Evolutionary conservation across 768 basidiomycete genomes (phyloP).

Genomic region (Suillus placidus): DNA sequence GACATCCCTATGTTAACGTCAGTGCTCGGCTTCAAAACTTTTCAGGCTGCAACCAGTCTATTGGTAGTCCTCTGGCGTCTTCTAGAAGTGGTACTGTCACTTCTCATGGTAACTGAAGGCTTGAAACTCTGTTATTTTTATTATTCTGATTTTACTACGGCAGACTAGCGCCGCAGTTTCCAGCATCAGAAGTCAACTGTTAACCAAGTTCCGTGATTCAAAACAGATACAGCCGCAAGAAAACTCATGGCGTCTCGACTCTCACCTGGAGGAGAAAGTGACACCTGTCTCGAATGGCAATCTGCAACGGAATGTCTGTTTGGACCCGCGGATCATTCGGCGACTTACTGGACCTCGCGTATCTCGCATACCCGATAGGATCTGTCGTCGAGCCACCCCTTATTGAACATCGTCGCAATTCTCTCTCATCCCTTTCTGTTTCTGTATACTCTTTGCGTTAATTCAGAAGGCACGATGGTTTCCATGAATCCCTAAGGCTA

Average conservation of each 20-base stretch:
- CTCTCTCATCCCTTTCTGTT: not conserved
- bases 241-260: not conserved
- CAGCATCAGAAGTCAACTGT: constrained; percentile 30
- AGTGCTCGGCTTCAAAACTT: constrained; percentile 28
- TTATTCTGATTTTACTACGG: not conserved
- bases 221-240: not conserved
- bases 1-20: not conserved
- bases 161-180: constrained; percentile 42
- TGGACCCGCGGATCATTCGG: constrained; percentile 14
- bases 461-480: not conserved
- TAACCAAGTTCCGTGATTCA: constrained; percentile 12
- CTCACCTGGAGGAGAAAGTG: not conserved
- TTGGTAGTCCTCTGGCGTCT: constrained; percentile 34
- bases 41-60: constrained; percentile 29
- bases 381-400: constrained; percentile 33
- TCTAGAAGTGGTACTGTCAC: constrained; percentile 38
- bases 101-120: constrained; percentile 42
- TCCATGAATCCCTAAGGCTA: not conserved
- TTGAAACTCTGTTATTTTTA: constrained; percentile 4
- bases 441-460: not conserved
- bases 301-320: not conserved
- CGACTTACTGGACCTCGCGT: constrained; percentile 29
- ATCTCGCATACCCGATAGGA: constrained; percentile 53
- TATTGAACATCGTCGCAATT: not conserved
- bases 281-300: not conserved